Evolutionary conservation across 192 early-diverging fungal species (phyloP).

Genomic region (Linnemannia hyalina): DNA sequence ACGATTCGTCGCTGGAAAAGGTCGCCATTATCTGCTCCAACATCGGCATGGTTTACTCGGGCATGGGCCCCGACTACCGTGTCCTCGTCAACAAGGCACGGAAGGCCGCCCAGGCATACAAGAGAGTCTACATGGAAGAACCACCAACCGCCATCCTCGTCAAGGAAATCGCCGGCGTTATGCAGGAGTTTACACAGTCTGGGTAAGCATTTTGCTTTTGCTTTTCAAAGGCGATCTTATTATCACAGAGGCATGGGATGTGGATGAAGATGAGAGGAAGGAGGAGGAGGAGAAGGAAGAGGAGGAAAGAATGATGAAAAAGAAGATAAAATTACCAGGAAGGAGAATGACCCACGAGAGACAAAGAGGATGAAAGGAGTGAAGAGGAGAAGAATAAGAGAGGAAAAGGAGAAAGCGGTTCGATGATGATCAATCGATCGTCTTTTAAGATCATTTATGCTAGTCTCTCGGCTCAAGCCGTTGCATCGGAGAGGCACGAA

Average conservation of each 20-base stretch:
- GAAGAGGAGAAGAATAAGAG: too few species aligned
- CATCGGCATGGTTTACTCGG: conserved; percentile 99
- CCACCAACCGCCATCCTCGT: conserved; percentile 96
- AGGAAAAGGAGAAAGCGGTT: too few species aligned
- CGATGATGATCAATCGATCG: too few species aligned
- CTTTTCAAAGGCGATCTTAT: neutral
- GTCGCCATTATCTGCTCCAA: conserved; percentile 90
- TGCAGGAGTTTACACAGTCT: conserved; percentile 99
- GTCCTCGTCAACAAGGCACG: conserved; percentile 95
- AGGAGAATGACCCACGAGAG: neutral
- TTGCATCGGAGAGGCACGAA: too few species aligned
- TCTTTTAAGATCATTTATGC: too few species aligned
- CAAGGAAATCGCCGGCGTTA: conserved; percentile 95
- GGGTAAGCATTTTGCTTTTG: conserved; percentile 70
- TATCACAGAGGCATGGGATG: neutral
- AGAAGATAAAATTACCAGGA: neutral
- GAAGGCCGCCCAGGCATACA: conserved; percentile 97
- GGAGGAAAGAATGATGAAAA: neutral
- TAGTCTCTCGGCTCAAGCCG: too few species aligned
- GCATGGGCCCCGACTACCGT: conserved; percentile 98
- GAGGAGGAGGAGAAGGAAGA: too few species aligned
- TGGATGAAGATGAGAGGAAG: neutral
- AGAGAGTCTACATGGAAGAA: conserved; percentile 92
- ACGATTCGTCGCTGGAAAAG: conserved; percentile 93
- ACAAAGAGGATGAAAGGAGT: too few species aligned